Evolutionary conservation across 2,329 filamentous ascomycete genomes (phyloP).

Genomic region (Colletotrichum tofieldiae): DNA sequence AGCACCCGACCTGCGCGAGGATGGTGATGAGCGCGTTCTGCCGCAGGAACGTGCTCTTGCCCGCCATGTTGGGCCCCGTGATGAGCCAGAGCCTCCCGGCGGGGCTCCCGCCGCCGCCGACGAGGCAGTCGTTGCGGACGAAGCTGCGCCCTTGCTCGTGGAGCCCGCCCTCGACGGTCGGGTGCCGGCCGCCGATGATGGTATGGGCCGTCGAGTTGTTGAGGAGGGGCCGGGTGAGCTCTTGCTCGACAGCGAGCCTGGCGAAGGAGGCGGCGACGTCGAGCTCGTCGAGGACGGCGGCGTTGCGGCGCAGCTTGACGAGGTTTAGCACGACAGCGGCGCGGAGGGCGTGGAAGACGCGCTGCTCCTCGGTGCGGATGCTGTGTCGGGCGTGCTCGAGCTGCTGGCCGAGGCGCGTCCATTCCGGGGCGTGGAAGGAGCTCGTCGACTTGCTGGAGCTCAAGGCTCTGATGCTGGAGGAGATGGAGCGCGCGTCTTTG

Average conservation of each 20-base stretch:
- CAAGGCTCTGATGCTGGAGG: slow-evolving; percentile 65
- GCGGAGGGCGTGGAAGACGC: slow-evolving; percentile 82
- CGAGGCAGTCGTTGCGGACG: slow-evolving; percentile 86
- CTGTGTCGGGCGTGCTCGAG: slow-evolving; percentile 84
- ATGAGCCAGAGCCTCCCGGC: slow-evolving; percentile 74
- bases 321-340: slow-evolving; percentile 85
- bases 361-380: slow-evolving; percentile 88
- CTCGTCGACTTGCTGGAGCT: slow-evolving; percentile 87
- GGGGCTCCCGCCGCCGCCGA: slow-evolving; percentile 76
- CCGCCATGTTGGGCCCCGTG: slow-evolving; percentile 97
- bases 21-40: slow-evolving; percentile 97
- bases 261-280: slow-evolving; percentile 93
- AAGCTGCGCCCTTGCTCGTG: slow-evolving; percentile 85
- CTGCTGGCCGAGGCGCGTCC: slow-evolving; percentile 84
- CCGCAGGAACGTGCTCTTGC: slow-evolving; percentile 95
- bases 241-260: slow-evolving; percentile 80
- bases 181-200: slow-evolving; percentile 89
- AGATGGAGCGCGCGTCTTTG: slow-evolving; percentile 71
- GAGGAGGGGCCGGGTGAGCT: slow-evolving; percentile 81
- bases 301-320: slow-evolving; percentile 89
- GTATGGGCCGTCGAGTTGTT: slow-evolving; percentile 77
- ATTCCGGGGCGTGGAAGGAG: slow-evolving; percentile 87
- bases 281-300: slow-evolving; percentile 91
- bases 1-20: slow-evolving; percentile 92
- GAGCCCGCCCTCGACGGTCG: slow-evolving; percentile 90